Evolutionary conservation across 352 stramenopile species (phyloP).

Genomic region (Pythium phragmiticola): DNA sequence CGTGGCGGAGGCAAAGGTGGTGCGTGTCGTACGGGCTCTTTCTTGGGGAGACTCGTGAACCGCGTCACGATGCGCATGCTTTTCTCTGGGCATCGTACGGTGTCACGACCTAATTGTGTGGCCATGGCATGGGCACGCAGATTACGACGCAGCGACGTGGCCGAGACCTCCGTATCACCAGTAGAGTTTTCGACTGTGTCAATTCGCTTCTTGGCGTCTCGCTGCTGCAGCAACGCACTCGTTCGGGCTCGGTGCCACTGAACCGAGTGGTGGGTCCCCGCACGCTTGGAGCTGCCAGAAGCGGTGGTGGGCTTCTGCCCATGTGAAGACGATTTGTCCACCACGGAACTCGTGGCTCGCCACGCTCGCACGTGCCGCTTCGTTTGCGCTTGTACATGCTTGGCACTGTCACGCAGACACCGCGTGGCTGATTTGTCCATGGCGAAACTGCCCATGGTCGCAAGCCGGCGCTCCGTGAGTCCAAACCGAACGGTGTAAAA

Average conservation of each 20-base stretch:
- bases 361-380: conserved; percentile 14
- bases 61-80: background rate
- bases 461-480: conserved; percentile 7
- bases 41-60: background rate
- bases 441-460: background rate
- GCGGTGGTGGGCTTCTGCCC: background rate
- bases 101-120: conserved; percentile 15
- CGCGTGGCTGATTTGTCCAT: conserved; percentile 7
- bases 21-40: conserved; percentile 2
- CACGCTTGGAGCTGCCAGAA: background rate
- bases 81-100: conserved; percentile 12
- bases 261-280: background rate
- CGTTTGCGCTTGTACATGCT: conserved; percentile 2
- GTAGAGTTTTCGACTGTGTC: background rate
- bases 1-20: background rate
- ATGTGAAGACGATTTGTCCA: background rate
- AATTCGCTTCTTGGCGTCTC: background rate
- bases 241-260: conserved; percentile 18
- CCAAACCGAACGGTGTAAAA: conserved; percentile 14
- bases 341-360: background rate
- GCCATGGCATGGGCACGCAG: conserved; percentile 15
- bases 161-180: background rate
- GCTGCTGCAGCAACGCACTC: background rate
- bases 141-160: background rate
- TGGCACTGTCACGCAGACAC: background rate